Base-by-base conservation (phyloP, 495 filamentous ascomycete species). In the Trichoderma gamsii region DNA sequence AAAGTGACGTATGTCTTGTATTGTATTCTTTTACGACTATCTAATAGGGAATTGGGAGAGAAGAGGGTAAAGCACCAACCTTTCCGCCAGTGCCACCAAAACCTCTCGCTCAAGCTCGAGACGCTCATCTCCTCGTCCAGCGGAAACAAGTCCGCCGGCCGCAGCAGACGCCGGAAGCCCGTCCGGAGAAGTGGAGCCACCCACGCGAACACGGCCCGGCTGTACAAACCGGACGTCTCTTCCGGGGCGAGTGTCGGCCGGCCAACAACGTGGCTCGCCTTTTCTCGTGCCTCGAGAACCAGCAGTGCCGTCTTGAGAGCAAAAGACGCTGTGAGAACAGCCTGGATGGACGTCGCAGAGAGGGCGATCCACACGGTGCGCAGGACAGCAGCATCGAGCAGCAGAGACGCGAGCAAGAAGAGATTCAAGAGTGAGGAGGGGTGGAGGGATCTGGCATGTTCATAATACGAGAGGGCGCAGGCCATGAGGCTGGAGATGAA, bases 371-470 rank as follows among this genome's bases (percentile, higher is more conserved):
- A 89, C 41, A 87, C 72, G 3, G 84, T 90, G 51, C 87, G 77
- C 25, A 78, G 71, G 41, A 77, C 81, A 3, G 83, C 81, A 51
- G 76, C 71, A 72, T 89, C 86, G 38, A 89, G 82, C 16, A 89
- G 69, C 23, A 86, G 59, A 1, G 83, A 83, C 66, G 84, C 70
- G 59, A 85, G 75, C 1, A 91, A 76, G 71, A 88, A 91, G 18
- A 80, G 68, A 56, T 85, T 82, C 44, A 90, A 75, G 11, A 89
- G 68, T 51, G 81, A 75, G 0, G 88, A 89, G 0, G 88, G 86
- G 56, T 79, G 76, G 41, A 74, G 51, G 27, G 81, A 82, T 27
- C 78, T 77, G 61, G 77, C 74, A 72, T 89, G 87, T 69, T 89
- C 86, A 32, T 80, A 69, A 70, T 82, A 82, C 4, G 85, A 87